Conservation (phyloP, 805 yeast species). For the fission yeast (Schizosaccharomyces pombe) region DNA sequence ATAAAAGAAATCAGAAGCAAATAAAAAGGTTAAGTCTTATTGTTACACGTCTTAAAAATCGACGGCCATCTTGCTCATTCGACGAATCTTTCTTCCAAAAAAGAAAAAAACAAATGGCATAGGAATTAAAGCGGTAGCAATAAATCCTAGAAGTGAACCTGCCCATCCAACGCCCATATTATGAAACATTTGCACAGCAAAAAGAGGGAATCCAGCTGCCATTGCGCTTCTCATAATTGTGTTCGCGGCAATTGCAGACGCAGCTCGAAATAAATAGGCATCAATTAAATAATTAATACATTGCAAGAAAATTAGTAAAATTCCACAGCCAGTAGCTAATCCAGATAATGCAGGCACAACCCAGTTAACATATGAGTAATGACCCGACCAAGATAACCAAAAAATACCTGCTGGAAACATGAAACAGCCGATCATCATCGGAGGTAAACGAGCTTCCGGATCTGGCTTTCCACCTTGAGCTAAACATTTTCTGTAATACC, state of each 20-base stretch:
- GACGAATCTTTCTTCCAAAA: slow-evolving; percentile 25
- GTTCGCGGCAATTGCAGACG: slow-evolving; percentile 57
- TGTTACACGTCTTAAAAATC: slow-evolving; percentile 15
- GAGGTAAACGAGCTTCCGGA: slow-evolving; percentile 61
- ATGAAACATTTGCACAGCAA: slow-evolving; percentile 46
- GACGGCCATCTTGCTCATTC: slow-evolving; percentile 5
- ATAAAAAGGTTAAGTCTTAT: no score
- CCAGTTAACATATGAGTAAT: slow-evolving; percentile 40
- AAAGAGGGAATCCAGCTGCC: slow-evolving; percentile 52
- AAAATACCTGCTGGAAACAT: slow-evolving; percentile 18
- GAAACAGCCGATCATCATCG: slow-evolving; percentile 51
- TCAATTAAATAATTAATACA: slow-evolving; percentile 44
- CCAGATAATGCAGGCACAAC: slow-evolving; percentile 44
- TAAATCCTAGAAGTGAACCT: slow-evolving; percentile 42
- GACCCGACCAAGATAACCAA: slow-evolving; percentile 79
- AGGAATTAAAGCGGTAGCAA: slow-evolving; percentile 33
- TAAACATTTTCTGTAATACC: slow-evolving; percentile 20
- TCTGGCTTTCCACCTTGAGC: slow-evolving; percentile 35
- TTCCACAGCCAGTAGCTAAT: slow-evolving; percentile 35
- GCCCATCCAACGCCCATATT: slow-evolving; percentile 60
- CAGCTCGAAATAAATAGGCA: slow-evolving; percentile 40
- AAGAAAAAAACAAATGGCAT: slow-evolving; percentile 44
- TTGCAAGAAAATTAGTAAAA: slow-evolving; percentile 39
- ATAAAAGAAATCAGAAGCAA: no score
- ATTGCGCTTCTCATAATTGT: slow-evolving; percentile 43